phyloP scores from a whole-genome alignment of 73 alveolate species.

The Breviolum minutum region DNA sequence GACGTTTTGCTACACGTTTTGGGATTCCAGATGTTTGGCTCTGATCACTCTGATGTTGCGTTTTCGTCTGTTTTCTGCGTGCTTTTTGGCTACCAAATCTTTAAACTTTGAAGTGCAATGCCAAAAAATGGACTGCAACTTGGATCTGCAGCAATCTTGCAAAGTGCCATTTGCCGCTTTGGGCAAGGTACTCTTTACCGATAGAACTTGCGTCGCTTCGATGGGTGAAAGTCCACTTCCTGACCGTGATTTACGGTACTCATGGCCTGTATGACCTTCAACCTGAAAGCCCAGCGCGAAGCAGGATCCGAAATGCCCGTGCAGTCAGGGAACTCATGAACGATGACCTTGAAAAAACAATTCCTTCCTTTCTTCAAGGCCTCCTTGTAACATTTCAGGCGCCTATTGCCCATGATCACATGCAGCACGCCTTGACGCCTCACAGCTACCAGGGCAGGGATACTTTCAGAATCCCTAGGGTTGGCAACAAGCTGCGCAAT shows the following conservation, averaged over 20 bases:
- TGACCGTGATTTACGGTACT: background rate
- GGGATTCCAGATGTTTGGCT: too few relatives aligned
- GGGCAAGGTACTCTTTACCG: background rate
- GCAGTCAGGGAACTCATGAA: background rate
- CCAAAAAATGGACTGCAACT: too few relatives aligned
- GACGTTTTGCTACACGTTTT: too few relatives aligned
- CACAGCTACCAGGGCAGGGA: conserved; percentile 28
- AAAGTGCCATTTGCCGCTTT: too few relatives aligned
- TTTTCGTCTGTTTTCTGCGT: too few relatives aligned
- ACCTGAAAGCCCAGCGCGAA: background rate
- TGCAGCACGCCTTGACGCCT: background rate
- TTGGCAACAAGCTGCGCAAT: background rate
- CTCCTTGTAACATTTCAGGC: conserved; percentile 24
- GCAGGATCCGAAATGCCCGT: background rate
- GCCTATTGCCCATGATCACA: conserved; percentile 5
- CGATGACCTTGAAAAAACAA: conserved; percentile 4
- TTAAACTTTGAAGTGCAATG: too few relatives aligned
- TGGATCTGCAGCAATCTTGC: too few relatives aligned
- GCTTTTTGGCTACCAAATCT: too few relatives aligned
- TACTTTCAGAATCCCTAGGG: background rate
- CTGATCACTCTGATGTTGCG: too few relatives aligned
- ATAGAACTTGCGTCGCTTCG: background rate
- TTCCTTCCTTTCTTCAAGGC: background rate
- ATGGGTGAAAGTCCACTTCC: background rate
- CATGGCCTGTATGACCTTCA: background rate